A percentile compares a stretch with the other conserved stretches of the same genome.
Evolutionary conservation across 805 yeast species (phyloP).

Genomic region (Saccharomycopsis guyanensis): DNA sequence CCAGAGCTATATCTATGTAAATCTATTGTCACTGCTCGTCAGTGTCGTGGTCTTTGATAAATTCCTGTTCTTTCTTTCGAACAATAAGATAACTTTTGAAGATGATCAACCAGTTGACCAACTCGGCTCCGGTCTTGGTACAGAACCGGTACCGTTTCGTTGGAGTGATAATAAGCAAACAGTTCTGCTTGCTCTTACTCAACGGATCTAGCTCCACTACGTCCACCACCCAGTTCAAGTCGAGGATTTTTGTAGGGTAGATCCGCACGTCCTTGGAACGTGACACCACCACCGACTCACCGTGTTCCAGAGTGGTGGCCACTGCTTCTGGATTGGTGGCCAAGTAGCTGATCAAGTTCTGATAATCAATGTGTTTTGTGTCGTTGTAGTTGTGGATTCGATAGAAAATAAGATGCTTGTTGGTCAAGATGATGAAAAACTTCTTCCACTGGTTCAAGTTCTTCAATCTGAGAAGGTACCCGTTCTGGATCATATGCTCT

Average conservation of each 20-base stretch:
- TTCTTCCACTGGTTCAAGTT: conserved; percentile 42
- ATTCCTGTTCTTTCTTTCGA: conserved; percentile 22
- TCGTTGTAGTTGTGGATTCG: conserved; percentile 26
- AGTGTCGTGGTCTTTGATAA: too few relatives aligned
- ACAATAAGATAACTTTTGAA: conserved; percentile 31
- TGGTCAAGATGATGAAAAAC: conserved; percentile 38
- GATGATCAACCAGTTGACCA: conserved; percentile 42
- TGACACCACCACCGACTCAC: not conserved
- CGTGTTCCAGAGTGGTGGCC: conserved; percentile 10
- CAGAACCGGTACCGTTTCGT: conserved; percentile 38
- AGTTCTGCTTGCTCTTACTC: conserved; percentile 35
- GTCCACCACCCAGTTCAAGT: conserved; percentile 34
- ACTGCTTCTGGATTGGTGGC: not conserved
- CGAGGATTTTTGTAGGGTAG: conserved; percentile 29
- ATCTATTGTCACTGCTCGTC: too few relatives aligned
- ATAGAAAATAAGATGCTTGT: conserved; percentile 34
- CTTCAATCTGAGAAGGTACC: conserved; percentile 35
- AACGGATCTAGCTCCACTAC: conserved; percentile 44
- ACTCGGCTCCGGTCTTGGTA: conserved; percentile 37
- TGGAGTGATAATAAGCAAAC: conserved; percentile 41
- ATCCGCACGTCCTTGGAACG: conserved; percentile 2
- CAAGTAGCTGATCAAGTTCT: conserved; percentile 4
- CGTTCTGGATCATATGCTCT: conserved; percentile 35
- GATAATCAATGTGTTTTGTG: conserved; percentile 19
- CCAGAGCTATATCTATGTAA: too few relatives aligned